phyloP scores from a whole-genome alignment of 1,139 yeast genomes.

The Pneumocystis canis region DNA sequence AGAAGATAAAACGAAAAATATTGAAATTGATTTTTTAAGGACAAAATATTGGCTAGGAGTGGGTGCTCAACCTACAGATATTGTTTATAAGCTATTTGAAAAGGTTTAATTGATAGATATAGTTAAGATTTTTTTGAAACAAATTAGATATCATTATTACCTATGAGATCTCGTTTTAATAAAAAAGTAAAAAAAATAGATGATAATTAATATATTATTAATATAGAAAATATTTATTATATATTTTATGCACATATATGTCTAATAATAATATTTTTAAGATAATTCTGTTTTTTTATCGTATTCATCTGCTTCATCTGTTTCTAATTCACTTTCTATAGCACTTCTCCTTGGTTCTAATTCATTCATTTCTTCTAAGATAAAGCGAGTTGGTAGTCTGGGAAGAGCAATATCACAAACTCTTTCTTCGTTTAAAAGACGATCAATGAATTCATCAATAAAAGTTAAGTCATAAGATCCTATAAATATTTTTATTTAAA shows the following conservation, averaged over 20 bases:
- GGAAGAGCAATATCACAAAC: conserved; percentile 51
- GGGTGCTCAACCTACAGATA: conserved; percentile 90
- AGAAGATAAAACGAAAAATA: conserved; percentile 55
- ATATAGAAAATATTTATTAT: not conserved
- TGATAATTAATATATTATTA: not conserved
- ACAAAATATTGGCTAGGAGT: conserved; percentile 97
- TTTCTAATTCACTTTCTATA: conserved; percentile 22
- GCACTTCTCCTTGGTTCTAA: conserved; percentile 27
- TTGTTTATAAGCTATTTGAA: conserved; percentile 62
- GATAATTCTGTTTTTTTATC: conserved; percentile 13
- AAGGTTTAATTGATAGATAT: conserved; percentile 29
- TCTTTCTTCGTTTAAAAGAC: conserved; percentile 34
- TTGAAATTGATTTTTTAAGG: conserved; percentile 70
- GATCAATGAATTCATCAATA: conserved; percentile 52
- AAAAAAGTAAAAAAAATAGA: not conserved
- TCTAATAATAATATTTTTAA: not conserved
- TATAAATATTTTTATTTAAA: conserved; percentile 16
- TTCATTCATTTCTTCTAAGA: conserved; percentile 28
- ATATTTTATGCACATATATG: not conserved
- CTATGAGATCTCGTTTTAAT: not conserved
- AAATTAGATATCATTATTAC: not conserved
- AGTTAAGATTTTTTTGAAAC: not conserved
- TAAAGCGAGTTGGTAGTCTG: conserved; percentile 33
- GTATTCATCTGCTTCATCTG: conserved; percentile 7
- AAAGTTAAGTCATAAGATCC: conserved; percentile 26